phyloP scores from a whole-genome alignment of 257 asterid genomes.

The Scutellaria baicalensis region DNA sequence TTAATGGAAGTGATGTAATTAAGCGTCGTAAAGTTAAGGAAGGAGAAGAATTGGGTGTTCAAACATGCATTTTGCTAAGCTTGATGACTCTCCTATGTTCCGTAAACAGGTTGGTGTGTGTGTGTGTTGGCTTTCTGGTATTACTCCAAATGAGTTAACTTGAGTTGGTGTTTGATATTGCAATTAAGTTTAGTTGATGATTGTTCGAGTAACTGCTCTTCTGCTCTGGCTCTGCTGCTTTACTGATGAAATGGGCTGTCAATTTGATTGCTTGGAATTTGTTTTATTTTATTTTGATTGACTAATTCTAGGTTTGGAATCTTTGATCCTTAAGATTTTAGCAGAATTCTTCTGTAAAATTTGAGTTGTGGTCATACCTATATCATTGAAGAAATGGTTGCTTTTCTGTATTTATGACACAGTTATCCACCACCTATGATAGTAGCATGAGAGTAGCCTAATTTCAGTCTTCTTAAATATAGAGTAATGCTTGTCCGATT shows the following conservation, averaged over 20 bases:
- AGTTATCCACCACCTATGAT: background rate
- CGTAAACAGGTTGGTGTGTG: slow-evolving; percentile 73
- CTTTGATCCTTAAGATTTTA: background rate
- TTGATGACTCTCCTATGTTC: slow-evolving; percentile 99
- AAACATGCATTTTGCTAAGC: slow-evolving; percentile 93
- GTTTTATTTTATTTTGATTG: background rate
- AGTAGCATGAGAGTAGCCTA: background rate
- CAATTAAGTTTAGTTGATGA: background rate
- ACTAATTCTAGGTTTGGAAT: background rate
- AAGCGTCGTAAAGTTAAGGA: background rate
- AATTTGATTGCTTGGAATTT: slow-evolving; percentile 6
- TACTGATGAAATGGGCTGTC: background rate
- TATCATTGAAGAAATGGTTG: slow-evolving; percentile 2
- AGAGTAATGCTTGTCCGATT: slow-evolving; percentile 5
- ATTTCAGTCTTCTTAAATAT: background rate
- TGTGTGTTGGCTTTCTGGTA: background rate
- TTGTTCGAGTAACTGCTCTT: slow-evolving; percentile 2
- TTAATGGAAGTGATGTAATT: slow-evolving; percentile 28
- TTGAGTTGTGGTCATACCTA: slow-evolving; percentile 2
- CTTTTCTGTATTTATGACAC: background rate
- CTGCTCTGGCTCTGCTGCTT: background rate
- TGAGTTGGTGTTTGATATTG: slow-evolving; percentile 6
- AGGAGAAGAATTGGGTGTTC: slow-evolving; percentile 24
- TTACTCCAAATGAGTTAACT: background rate
- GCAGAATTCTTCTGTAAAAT: background rate